These are phyloP conservation scores for Gyromitra esculenta DNA, from an alignment of 2,329 filamentous ascomycete genomes.

Conservation along the genomic window DNA sequence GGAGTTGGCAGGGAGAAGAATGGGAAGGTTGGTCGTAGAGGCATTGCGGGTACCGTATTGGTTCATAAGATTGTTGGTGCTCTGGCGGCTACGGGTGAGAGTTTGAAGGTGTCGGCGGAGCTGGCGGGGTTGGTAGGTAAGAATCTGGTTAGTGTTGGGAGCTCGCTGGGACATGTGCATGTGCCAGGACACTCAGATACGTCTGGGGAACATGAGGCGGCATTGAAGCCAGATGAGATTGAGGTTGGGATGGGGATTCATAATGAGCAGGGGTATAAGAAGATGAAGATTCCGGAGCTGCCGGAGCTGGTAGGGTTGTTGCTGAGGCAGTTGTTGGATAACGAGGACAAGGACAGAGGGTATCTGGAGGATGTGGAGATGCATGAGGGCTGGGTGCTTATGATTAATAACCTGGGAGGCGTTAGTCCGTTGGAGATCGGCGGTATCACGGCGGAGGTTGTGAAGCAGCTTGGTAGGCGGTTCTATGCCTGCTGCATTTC, in stretches of 20 bases:
- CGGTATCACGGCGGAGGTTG: constrained; percentile 74
- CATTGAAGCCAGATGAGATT: constrained; percentile 68
- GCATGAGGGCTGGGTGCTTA: constrained; percentile 66
- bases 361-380: constrained; percentile 71
- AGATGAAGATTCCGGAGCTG: constrained; percentile 63
- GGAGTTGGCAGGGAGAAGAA: constrained; percentile 82
- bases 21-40: constrained; percentile 90
- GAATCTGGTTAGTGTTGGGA: constrained; percentile 85
- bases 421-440: constrained; percentile 74
- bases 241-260: constrained; percentile 80
- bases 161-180: constrained; percentile 89
- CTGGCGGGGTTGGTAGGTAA: constrained; percentile 76
- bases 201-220: constrained; percentile 64
- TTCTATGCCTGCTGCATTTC: not conserved
- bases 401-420: constrained; percentile 76
- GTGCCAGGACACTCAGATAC: constrained; percentile 77
- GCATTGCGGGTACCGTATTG: constrained; percentile 89
- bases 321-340: constrained; percentile 72
- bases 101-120: constrained; percentile 71
- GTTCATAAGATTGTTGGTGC: constrained; percentile 92
- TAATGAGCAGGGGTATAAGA: constrained; percentile 70
- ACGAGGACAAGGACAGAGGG: constrained; percentile 70
- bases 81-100: constrained; percentile 72
- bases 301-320: constrained; percentile 68
- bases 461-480: constrained; percentile 65